Conservation (phyloP, 2,329 filamentous ascomycete genomes). For the Akanthomyces uredinophilus region DNA sequence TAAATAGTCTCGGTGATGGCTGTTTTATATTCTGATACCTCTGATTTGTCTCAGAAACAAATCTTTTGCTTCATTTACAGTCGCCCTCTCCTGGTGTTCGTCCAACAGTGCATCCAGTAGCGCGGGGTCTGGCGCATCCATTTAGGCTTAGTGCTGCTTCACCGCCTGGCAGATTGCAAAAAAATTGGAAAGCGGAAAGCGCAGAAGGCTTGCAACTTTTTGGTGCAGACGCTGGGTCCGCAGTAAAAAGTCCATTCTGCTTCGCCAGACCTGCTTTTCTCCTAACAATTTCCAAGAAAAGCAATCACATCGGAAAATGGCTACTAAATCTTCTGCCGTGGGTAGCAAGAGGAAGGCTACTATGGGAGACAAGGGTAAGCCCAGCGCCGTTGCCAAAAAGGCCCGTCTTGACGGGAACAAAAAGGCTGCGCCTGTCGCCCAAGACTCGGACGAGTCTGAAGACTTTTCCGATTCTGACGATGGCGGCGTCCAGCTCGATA, state of each 20-base stretch:
- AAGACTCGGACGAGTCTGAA: conserved; percentile 33
- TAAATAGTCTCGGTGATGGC: no score
- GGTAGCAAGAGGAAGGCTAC: conserved; percentile 55
- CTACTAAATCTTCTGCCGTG: conserved; percentile 40
- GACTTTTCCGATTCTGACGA: conserved; percentile 49
- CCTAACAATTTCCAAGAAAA: conserved; percentile 3
- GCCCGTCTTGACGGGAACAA: conserved; percentile 35
- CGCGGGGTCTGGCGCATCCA: conserved; percentile 14
- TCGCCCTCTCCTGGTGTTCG: no score
- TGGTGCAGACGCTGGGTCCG: background rate
- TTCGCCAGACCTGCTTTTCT: conserved; percentile 8
- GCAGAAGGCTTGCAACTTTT: conserved; percentile 1
- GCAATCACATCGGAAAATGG: conserved; percentile 35
- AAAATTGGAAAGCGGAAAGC: conserved; percentile 19
- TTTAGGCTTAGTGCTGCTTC: conserved; percentile 19
- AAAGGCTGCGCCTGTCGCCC: conserved; percentile 25
- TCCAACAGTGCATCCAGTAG: background rate
- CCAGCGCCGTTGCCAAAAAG: conserved; percentile 47
- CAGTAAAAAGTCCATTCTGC: conserved; percentile 5
- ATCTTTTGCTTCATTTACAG: no score
- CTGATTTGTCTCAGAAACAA: no score
- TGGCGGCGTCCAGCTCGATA: conserved; percentile 45
- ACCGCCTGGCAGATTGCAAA: conserved; percentile 33
- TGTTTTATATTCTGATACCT: no score
- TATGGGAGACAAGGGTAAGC: conserved; percentile 37